phyloP scores from a whole-genome alignment of 164 flowering plant species.

The grape (Vitis vinifera) region DNA sequence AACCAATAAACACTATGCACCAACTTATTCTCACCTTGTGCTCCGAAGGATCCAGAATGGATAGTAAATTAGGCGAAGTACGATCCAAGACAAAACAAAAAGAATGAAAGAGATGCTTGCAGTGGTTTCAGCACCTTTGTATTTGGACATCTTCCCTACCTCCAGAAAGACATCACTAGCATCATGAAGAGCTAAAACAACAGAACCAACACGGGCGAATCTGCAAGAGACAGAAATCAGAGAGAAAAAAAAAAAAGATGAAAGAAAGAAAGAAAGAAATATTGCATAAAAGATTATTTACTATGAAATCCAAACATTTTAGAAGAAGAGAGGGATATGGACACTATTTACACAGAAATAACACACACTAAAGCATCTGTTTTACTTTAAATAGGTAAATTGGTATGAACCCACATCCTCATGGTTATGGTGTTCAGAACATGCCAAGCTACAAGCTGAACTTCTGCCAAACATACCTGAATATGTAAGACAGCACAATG shows the following conservation, averaged over 20 bases:
- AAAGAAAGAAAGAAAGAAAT: neutral
- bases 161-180: constrained; percentile 92
- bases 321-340: no score
- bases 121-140: constrained; percentile 65
- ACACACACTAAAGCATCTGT: neutral
- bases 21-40: constrained; percentile 58
- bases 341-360: neutral
- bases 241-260: neutral
- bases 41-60: constrained; percentile 94
- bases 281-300: neutral
- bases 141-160: constrained; percentile 91
- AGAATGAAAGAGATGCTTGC: constrained; percentile 75
- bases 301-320: neutral
- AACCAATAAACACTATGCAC: constrained; percentile 1
- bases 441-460: neutral
- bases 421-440: neutral
- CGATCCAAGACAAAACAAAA: constrained; percentile 74
- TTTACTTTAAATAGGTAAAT: neutral
- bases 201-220: constrained; percentile 88
- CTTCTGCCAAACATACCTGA: constrained; percentile 43
- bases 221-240: constrained; percentile 37
- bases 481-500: constrained; percentile 75
- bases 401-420: neutral
- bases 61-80: constrained; percentile 84
- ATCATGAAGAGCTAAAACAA: constrained; percentile 96